phyloP scores from a whole-genome alignment of 495 filamentous ascomycete genomes.

The Hyphodiscus hymeniophilus region DNA sequence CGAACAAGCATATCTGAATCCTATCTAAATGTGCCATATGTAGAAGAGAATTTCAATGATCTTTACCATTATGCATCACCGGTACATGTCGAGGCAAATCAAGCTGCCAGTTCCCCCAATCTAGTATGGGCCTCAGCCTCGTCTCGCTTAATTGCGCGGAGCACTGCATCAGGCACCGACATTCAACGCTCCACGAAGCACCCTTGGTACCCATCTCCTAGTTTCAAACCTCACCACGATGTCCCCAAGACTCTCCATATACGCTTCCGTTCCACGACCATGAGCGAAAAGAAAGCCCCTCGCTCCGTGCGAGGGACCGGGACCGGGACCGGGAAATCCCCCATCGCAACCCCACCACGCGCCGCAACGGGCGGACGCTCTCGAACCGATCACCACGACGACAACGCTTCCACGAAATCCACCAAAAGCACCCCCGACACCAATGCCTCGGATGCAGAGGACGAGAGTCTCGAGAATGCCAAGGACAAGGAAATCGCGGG shows the following conservation, averaged over 20 bases:
- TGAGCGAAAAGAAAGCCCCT: conserved; percentile 22
- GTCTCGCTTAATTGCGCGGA: no score
- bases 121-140: no score
- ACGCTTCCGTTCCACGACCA: background rate
- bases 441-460: conserved; percentile 6
- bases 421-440: background rate
- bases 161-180: no score
- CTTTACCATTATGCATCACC: no score
- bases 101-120: no score
- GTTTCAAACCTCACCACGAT: no score
- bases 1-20: conserved; percentile 12
- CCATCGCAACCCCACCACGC: conserved; percentile 19
- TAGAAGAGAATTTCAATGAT: no score
- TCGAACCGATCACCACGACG: conserved; percentile 4
- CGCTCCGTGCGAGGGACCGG: background rate
- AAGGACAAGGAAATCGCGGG: conserved; percentile 34
- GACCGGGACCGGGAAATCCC: conserved; percentile 8
- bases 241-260: no score
- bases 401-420: conserved; percentile 8
- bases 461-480: conserved; percentile 21
- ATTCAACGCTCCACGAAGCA: no score
- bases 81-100: no score
- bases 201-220: no score
- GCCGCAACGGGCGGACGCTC: conserved; percentile 11
- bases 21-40: no score